phyloP scores from a whole-genome alignment of 192 early-diverging fungal species.

The Coemansia sp. region DNA sequence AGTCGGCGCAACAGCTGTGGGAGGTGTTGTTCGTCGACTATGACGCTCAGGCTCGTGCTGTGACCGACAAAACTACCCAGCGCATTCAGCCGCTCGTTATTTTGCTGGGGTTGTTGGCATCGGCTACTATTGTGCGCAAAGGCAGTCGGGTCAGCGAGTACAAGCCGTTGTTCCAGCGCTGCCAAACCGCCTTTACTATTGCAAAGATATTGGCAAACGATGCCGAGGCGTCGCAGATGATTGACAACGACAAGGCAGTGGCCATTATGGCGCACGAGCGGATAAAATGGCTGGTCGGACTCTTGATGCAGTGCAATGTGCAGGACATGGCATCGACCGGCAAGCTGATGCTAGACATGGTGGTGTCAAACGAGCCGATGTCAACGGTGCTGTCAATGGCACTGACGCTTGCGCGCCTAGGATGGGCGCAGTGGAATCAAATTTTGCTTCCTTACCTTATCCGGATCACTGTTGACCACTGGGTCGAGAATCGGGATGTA shows the following conservation, averaged over 20 bases:
- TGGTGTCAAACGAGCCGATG: constrained; percentile 21
- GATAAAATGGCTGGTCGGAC: constrained; percentile 26
- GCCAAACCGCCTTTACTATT: constrained; percentile 27
- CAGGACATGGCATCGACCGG: constrained; percentile 34
- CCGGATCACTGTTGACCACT: constrained; percentile 23
- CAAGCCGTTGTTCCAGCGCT: constrained; percentile 31
- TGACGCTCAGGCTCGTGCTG: constrained; percentile 21
- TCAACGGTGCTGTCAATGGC: constrained; percentile 65
- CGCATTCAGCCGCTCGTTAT: constrained; percentile 20
- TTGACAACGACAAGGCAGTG: not conserved
- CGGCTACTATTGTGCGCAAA: constrained; percentile 40
- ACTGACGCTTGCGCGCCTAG: constrained; percentile 65
- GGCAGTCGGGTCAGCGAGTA: constrained; percentile 46
- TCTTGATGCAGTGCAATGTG: constrained; percentile 34
- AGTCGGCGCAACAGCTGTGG: constrained; percentile 37
- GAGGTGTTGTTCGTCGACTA: constrained; percentile 26
- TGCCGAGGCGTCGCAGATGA: not conserved
- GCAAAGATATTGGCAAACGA: constrained; percentile 1
- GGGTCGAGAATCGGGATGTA: constrained; percentile 10
- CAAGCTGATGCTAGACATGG: constrained; percentile 36
- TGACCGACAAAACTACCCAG: constrained; percentile 1
- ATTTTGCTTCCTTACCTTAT: constrained; percentile 73
- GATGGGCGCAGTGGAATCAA: constrained; percentile 72
- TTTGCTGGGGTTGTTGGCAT: constrained; percentile 25
- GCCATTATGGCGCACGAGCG: constrained; percentile 25